Evolutionary conservation across 805 yeast species (phyloP), one percentile per base, ranked within the genome.

Genomic region (Saturnispora mendoncae): DNA sequence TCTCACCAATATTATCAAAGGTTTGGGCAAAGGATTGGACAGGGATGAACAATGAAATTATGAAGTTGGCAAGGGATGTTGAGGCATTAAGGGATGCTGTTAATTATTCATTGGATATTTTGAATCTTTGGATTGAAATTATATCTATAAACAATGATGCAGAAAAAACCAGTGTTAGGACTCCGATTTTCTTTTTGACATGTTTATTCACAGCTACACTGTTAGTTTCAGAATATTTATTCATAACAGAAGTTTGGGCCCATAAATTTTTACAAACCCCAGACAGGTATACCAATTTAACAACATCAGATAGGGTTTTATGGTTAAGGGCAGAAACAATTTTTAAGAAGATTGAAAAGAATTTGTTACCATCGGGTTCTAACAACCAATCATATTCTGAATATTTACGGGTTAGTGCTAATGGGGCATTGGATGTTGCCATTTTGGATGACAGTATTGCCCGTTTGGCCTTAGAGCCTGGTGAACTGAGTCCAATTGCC

Each of bases 171-270:
- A 75, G 84, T 1, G 69, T 80, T 25, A 65, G 86, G 48, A 80
- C 90, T 0, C 92, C 92, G 1, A 81, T 81, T 21, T 81, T 80
- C 56, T 79, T 83, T 52, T 70, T 81, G 24, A 77, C 86, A 1
- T 78, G 86, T 54, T 69, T 80, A 21, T 80, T 80, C 52, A 72
- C 80, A 1, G 65, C 86, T 2, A 63, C 78, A 10, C 60, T 81
- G 41, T 62, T 82, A 27, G 68, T 81, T 39, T 74, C 85, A 2
- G 84, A 79, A 51, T 80, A 72, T 51, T 58, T 82, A 48, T 67
- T 69, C 42, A 62, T 69, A 4, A 64, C 80, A 17, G 92, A 83
- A 51, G 61, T 57, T 33, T 68, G 74, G 70, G 72, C 76, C 2
- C 58, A 60, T 36, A 55, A 56, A 12, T 65, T 58, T 36, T 27